phyloP scores from a whole-genome alignment of 805 yeast species.

The Candida glaebosa region DNA sequence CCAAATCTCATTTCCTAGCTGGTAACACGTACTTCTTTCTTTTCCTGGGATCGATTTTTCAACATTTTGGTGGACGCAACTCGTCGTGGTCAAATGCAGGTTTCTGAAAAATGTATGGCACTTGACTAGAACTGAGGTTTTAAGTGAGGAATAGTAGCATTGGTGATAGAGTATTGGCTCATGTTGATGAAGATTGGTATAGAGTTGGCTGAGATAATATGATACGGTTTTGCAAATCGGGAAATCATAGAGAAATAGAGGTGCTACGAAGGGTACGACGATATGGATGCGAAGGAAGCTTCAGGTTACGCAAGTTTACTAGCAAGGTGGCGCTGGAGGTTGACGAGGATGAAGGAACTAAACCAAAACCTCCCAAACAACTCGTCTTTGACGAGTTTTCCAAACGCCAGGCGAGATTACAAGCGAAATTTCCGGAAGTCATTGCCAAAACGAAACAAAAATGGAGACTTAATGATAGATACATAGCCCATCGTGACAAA shows the following conservation, averaged over 20 bases:
- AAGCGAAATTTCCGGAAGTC: background rate
- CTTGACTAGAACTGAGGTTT: background rate
- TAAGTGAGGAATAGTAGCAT: too few relatives aligned
- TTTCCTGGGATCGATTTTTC: background rate
- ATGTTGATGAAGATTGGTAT: background rate
- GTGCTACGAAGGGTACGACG: background rate
- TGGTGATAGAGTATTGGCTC: background rate
- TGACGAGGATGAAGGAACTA: background rate
- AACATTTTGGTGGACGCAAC: background rate
- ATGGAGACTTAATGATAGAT: background rate
- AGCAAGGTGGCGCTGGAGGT: background rate
- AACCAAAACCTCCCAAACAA: background rate
- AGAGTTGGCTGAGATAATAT: background rate
- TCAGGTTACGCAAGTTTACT: background rate
- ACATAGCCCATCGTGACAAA: constrained; percentile 4
- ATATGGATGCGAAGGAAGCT: background rate
- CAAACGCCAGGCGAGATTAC: background rate
- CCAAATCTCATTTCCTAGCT: constrained; percentile 11
- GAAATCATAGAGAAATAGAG: background rate
- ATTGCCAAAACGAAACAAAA: background rate
- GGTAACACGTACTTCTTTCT: background rate
- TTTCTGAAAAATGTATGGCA: background rate
- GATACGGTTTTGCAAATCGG: background rate
- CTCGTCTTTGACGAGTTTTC: background rate
- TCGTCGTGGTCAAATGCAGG: background rate